Conservation (phyloP, 2,329 filamentous ascomycete species). For the Orbilia quercus region DNA sequence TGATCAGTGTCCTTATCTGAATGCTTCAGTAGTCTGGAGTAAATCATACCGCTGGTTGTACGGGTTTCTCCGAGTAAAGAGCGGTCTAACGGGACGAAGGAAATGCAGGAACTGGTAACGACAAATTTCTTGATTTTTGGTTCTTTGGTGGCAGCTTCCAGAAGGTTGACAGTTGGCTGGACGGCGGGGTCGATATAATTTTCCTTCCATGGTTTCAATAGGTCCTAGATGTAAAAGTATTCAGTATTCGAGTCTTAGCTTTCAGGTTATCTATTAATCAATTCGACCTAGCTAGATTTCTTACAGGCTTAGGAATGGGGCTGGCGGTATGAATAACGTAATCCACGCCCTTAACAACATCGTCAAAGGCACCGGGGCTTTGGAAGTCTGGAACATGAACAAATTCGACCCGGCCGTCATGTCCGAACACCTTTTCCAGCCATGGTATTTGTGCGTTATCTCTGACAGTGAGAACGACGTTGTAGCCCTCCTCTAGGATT, state of each 20-base stretch:
- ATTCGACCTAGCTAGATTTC: too few species aligned
- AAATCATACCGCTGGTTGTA: constrained; percentile 21
- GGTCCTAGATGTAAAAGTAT: neutral
- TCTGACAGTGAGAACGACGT: constrained; percentile 66
- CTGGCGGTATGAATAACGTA: constrained; percentile 50
- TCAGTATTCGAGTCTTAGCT: neutral
- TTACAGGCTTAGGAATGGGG: constrained; percentile 46
- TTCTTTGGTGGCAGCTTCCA: constrained; percentile 52
- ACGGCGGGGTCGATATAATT: constrained; percentile 49
- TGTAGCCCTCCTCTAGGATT: constrained; percentile 65
- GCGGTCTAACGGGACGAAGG: constrained; percentile 41
- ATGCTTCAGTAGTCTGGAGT: too few species aligned
- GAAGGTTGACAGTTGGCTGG: constrained; percentile 27
- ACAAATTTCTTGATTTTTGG: constrained; percentile 76
- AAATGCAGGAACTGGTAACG: constrained; percentile 67
- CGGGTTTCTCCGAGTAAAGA: constrained; percentile 39
- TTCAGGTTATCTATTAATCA: neutral
- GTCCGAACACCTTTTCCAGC: constrained; percentile 46
- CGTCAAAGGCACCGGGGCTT: constrained; percentile 75
- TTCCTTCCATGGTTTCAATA: constrained; percentile 30
- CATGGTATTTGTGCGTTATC: constrained; percentile 60
- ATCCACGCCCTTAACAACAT: constrained; percentile 63
- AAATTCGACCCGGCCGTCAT: constrained; percentile 38
- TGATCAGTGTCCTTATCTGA: too few species aligned
- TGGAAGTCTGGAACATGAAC: constrained; percentile 78